These are phyloP conservation scores for Sugiyamaella boreocaroliniensis DNA, from an alignment of 805 yeast genomes.

Conservation along the genomic window DNA sequence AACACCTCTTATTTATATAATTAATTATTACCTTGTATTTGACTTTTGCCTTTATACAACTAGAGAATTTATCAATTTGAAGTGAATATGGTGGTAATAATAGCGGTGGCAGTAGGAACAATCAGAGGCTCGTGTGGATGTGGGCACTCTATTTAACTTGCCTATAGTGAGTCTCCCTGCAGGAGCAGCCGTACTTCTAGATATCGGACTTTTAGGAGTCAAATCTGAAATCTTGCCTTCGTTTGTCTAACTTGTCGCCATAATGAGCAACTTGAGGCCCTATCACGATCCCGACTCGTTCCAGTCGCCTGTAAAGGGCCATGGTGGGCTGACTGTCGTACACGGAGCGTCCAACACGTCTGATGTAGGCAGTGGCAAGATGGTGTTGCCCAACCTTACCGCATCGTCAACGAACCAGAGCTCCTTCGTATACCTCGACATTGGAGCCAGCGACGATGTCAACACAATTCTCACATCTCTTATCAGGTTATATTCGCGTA, in stretches of 20 bases:
- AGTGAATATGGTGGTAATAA: no score
- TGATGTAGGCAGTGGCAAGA: conserved; percentile 29
- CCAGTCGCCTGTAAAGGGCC: conserved; percentile 37
- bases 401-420: conserved; percentile 26
- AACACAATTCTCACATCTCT: conserved; percentile 55
- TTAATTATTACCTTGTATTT: no score
- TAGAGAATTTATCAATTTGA: no score
- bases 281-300: conserved; percentile 65
- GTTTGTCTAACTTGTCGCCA: neutral
- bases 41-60: no score
- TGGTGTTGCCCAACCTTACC: neutral
- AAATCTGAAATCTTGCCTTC: no score
- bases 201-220: no score
- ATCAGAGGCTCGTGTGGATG: no score
- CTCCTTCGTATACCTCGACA: conserved; percentile 42
- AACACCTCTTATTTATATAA: no score
- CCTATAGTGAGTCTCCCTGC: no score
- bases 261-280: conserved; percentile 44
- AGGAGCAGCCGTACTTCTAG: no score
- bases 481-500: conserved; percentile 59
- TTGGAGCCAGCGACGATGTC: conserved; percentile 44
- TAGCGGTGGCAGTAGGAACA: no score
- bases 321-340: conserved; percentile 18
- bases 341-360: conserved; percentile 8
- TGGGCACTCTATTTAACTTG: no score